Base-by-base conservation (phyloP, 1,284 basidiomycete species). In the Sporisorium scitamineum region DNA sequence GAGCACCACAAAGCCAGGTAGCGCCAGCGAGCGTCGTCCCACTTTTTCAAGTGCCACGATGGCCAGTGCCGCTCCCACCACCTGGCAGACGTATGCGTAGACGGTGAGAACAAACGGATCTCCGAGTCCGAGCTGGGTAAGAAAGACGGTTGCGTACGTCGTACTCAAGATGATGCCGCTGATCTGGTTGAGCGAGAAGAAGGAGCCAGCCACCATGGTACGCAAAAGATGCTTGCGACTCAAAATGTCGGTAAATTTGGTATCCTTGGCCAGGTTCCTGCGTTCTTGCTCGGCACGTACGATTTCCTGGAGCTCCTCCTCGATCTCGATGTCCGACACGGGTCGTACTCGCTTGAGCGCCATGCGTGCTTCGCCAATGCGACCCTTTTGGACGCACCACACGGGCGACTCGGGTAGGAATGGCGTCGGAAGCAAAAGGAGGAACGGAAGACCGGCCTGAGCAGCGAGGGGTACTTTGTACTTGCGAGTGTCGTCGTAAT, bases 101-200 rank as follows among this genome's bases (percentile, higher is more conserved):
- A 80, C 65, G 7, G 76, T 74, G n/a, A 80, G 64, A 14, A 76
- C 57, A 41, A 80, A 80, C 5, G 79, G 76, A 50, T 70, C 68
- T 16, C 72, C 79, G 5, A 76, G 58, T 14, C 70, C 67, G 18
- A 80, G 68, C 55, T 77, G 74, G 20, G 73, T 72, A 22, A 80
- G 66, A 50, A 80, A 80, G 18, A 80, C 57, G 29, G 79, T 76
- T 16, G 77, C 77, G 53, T 76, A 80, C 5, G 79, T 80, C 20
- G 79, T 80, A 45, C 70, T 74, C 34, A 80, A 44, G 57, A 80
- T 80, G 65, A 80, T 79, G 24, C 79, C 79, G 32, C 77, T 79
- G 56, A 73, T 59, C 61, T 80, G 79, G 55, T 80, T 80, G 57
- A 79, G 70, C 55, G 79, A 73, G 57, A 80, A 80, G 57, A 80